Conservation (phyloP, 2,329 filamentous ascomycete species). For the Fonsecaea monophora region DNA sequence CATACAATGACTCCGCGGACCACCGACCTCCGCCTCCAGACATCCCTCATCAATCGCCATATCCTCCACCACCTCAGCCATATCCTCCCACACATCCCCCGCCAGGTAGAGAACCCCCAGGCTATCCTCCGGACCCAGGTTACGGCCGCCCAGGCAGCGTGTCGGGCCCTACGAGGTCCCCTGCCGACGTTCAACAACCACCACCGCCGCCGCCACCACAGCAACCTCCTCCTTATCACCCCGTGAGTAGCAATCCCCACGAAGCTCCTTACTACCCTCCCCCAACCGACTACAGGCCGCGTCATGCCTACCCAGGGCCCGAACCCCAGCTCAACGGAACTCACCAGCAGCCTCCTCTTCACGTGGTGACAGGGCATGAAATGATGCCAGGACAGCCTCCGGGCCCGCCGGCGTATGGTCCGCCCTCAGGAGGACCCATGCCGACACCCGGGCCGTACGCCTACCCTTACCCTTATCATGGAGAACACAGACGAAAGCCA, state of each 20-base stretch:
- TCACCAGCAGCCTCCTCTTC: constrained; percentile 36
- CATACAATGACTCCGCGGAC: constrained; percentile 37
- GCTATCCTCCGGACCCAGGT: constrained; percentile 37
- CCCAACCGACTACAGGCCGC: constrained; percentile 36
- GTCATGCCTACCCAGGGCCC: constrained; percentile 37
- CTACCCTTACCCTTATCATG: constrained; percentile 22
- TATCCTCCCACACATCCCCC: constrained; percentile 32
- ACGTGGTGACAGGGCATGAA: constrained; percentile 39
- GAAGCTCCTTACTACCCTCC: constrained; percentile 37
- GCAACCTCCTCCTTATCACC: constrained; percentile 32
- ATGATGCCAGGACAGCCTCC: constrained; percentile 38
- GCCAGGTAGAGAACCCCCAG: constrained; percentile 33
- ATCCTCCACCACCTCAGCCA: constrained; percentile 31
- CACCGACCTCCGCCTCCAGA: constrained; percentile 37
- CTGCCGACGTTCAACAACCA: constrained; percentile 34
- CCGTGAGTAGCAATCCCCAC: constrained; percentile 35
- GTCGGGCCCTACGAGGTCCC: constrained; percentile 39
- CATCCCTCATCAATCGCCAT: constrained; percentile 30
- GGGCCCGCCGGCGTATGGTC: constrained; percentile 32
- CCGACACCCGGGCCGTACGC: constrained; percentile 26
- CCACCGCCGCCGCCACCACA: background rate
- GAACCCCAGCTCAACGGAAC: constrained; percentile 37
- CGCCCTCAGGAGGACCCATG: constrained; percentile 37
- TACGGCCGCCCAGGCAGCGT: constrained; percentile 40
- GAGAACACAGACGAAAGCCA: constrained; percentile 34